These are phyloP conservation scores for Taiozyma onychis DNA, from an alignment of 1,139 yeast species.

Conservation along the genomic window DNA sequence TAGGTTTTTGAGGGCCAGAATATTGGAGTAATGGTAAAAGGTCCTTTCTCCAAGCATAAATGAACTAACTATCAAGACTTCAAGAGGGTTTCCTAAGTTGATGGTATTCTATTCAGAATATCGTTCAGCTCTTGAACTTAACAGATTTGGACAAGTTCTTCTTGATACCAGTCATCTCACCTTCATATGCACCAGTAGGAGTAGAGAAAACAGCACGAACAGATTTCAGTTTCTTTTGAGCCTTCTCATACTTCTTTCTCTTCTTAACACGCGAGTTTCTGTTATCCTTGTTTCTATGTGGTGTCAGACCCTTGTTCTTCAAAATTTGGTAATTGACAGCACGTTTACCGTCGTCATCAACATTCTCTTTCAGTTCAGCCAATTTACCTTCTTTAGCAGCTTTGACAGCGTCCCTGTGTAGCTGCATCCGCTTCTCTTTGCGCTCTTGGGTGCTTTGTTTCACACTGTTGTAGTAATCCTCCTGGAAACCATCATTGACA, in stretches of 20 bases:
- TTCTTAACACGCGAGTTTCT: constrained; percentile 96
- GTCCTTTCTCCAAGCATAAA: too few relatives aligned
- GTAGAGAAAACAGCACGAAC: constrained; percentile 83
- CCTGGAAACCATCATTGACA: constrained; percentile 33
- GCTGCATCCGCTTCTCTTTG: constrained; percentile 50
- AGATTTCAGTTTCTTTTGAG: constrained; percentile 89
- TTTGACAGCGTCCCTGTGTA: constrained; percentile 65
- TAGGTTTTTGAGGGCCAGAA: too few relatives aligned
- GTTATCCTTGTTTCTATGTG: constrained; percentile 87
- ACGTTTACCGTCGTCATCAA: constrained; percentile 83
- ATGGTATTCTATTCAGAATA: background rate
- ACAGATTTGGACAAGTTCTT: constrained; percentile 85
- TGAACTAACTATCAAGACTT: too few relatives aligned
- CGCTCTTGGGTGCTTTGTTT: constrained; percentile 42
- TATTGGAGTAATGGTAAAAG: too few relatives aligned
- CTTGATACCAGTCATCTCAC: constrained; percentile 97
- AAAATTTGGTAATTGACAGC: constrained; percentile 91
- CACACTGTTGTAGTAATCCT: constrained; percentile 37
- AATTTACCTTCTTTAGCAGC: constrained; percentile 87
- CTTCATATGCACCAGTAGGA: constrained; percentile 80
- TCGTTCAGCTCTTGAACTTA: constrained; percentile 40
- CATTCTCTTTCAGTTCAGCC: constrained; percentile 58
- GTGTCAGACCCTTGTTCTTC: constrained; percentile 93
- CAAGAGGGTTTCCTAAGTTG: too few relatives aligned
- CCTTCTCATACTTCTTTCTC: constrained; percentile 94